Base-by-base conservation (phyloP, 768 basidiomycete species). In the Russula lepida region DNA sequence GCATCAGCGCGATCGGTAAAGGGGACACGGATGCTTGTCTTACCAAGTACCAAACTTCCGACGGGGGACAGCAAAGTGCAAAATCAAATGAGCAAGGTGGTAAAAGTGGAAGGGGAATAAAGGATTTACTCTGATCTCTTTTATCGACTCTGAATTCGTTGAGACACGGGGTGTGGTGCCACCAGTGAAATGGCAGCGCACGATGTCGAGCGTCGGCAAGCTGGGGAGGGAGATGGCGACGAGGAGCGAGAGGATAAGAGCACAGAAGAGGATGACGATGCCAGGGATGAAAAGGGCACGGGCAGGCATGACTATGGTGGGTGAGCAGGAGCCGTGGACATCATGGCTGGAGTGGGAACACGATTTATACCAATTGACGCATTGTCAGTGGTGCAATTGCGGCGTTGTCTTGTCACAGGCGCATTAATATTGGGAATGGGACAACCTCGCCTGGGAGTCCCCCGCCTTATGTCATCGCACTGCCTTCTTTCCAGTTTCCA, bases 1-100 rank as follows among this genome's bases (percentile, higher is more conserved):
- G 32, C 27, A 6, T 52, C 43, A 63, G 51, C 44, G 39, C 21
- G 21, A 25, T 21, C 51, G 46, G 33, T 7, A n/a, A 35, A 55
- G 59, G 52, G 32, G 67, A 5, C 28, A 37, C 30, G 8, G 43
- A 37, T 13, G 3, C 8, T 28, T 46, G n/a, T 37, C 71, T 56
- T 62, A 88, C 88, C 88, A 90, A 37, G 87, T 77, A 66, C 89
- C 89, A 68, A 88, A 79, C 88, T 90, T 35, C 56, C 8, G 9
- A 23, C 25, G 27, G n/a, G n/a, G n/a, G 28, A 43, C 11, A 33
- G 32, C 7, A 55, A 37, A 25, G 57, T 53, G 49, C 37, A 39
- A 49, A 35, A 17, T 39, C 13, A 8, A 52, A 55, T 43, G n/a
- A 37, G 44, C 21, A 28, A 37, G 35, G 23, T 17, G 54, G 43